phyloP scores from a whole-genome alignment of 495 filamentous ascomycete species.

The Thermochaetoides thermophila region DNA sequence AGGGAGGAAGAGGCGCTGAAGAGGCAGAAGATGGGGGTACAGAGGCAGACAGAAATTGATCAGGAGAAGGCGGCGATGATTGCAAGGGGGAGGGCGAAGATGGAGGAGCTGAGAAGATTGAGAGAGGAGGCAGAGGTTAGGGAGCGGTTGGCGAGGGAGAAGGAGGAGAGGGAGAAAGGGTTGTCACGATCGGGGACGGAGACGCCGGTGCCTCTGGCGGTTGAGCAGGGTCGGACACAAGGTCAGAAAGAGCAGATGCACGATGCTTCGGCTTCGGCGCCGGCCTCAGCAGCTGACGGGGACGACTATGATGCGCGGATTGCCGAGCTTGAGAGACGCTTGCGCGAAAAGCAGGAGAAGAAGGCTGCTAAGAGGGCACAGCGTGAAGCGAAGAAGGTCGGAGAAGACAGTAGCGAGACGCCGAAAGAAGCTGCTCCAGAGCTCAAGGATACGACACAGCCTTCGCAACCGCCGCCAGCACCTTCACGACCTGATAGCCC shows the following conservation, averaged over 20 bases:
- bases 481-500: constrained; percentile 12
- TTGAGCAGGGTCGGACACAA: not conserved
- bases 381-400: constrained; percentile 14
- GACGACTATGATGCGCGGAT: constrained; percentile 24
- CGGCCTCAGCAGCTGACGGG: constrained; percentile 1
- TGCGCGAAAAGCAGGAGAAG: constrained; percentile 15
- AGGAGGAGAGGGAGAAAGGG: constrained; percentile 5
- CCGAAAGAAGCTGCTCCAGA: too few species aligned
- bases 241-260: too few species aligned
- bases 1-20: constrained; percentile 19
- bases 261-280: too few species aligned
- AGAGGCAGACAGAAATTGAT: constrained; percentile 1
- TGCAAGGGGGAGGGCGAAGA: constrained; percentile 12
- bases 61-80: constrained; percentile 12
- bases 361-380: constrained; percentile 13
- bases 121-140: constrained; percentile 28
- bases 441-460: too few species aligned
- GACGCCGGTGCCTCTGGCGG: constrained; percentile 1
- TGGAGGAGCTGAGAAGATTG: constrained; percentile 22
- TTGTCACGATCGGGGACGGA: not conserved
- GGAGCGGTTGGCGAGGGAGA: constrained; percentile 15
- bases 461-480: constrained; percentile 8
- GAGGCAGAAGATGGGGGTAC: not conserved
- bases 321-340: constrained; percentile 25
- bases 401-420: constrained; percentile 1